Percentiles rank a stretch among this genome's conserved stretches.
These are phyloP conservation scores for Aspergillus ochraceus DNA, from an alignment of 2,329 filamentous ascomycete species.

Conservation along the genomic window DNA sequence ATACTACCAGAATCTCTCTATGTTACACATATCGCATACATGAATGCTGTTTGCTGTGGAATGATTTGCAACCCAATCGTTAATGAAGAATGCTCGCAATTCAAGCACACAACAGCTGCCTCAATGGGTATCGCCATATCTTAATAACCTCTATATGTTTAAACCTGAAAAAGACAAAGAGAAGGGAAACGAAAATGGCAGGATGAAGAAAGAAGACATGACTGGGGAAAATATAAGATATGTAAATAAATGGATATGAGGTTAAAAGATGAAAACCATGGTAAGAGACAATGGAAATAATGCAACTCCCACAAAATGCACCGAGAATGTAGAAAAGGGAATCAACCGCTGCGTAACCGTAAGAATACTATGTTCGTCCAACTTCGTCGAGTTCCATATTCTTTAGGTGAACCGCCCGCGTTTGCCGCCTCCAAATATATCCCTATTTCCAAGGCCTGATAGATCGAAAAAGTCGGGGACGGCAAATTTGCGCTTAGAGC, in stretches of 20 bases:
- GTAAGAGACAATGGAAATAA: constrained; percentile 19
- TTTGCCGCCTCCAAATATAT: constrained; percentile 48
- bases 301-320: constrained; percentile 37
- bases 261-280: constrained; percentile 9
- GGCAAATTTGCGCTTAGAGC: constrained; percentile 49
- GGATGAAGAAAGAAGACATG: constrained; percentile 17
- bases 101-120: constrained; percentile 27
- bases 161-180: constrained; percentile 23
- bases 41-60: neutral
- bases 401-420: constrained; percentile 46
- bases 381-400: constrained; percentile 29
- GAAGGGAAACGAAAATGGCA: constrained; percentile 10
- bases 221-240: constrained; percentile 2
- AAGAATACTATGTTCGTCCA: constrained; percentile 35
- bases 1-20: neutral
- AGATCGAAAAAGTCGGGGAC: constrained; percentile 53
- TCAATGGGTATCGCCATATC: constrained; percentile 37
- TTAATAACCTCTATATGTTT: constrained; percentile 36
- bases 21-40: neutral
- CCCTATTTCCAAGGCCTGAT: constrained; percentile 45
- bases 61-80: neutral
- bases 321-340: constrained; percentile 25
- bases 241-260: constrained; percentile 8
- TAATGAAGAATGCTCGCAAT: constrained; percentile 11
- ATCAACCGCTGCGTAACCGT: constrained; percentile 33